Evolutionary conservation across 129 eudicot genomes (phyloP).

Genomic region (Scalesia atractyloides): DNA sequence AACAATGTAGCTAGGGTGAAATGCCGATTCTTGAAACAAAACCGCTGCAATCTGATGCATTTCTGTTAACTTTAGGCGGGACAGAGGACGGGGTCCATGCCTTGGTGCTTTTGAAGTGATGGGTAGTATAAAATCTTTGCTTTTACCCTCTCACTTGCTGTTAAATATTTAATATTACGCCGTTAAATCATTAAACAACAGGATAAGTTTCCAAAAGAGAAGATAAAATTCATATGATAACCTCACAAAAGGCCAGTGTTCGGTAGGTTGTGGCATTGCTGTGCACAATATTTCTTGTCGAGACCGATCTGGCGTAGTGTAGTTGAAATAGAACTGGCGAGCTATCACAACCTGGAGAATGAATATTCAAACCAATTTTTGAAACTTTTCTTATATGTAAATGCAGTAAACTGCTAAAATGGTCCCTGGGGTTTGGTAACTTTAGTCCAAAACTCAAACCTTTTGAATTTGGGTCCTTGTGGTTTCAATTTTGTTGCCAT

Average conservation of each 20-base stretch:
- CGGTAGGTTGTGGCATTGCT: slow-evolving; percentile 71
- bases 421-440: too few species aligned
- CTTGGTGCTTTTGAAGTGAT: slow-evolving; percentile 93
- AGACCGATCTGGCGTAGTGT: slow-evolving; percentile 86
- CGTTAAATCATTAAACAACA: not conserved
- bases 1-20: slow-evolving; percentile 62
- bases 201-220: not conserved
- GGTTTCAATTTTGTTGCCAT: too few species aligned
- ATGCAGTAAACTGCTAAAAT: too few species aligned
- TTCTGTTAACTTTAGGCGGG: slow-evolving; percentile 74
- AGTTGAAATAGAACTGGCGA: slow-evolving; percentile 80
- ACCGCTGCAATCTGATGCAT: slow-evolving; percentile 89
- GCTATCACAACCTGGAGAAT: slow-evolving; percentile 67
- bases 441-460: too few species aligned
- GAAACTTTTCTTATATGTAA: not conserved
- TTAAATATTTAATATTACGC: slow-evolving; percentile 17
- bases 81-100: slow-evolving; percentile 96
- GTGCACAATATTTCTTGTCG: slow-evolving; percentile 85
- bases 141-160: slow-evolving; percentile 76
- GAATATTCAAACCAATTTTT: slow-evolving; percentile 5
- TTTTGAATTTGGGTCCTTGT: too few species aligned
- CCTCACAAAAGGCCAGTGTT: slow-evolving; percentile 89
- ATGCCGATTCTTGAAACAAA: slow-evolving; percentile 78
- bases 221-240: slow-evolving; percentile 20
- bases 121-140: slow-evolving; percentile 46